A percentile compares a stretch with the other conserved stretches of the same genome.
phyloP scores from a whole-genome alignment of 2,329 filamentous ascomycete genomes.

The Paraphaeosphaeria minitans region DNA sequence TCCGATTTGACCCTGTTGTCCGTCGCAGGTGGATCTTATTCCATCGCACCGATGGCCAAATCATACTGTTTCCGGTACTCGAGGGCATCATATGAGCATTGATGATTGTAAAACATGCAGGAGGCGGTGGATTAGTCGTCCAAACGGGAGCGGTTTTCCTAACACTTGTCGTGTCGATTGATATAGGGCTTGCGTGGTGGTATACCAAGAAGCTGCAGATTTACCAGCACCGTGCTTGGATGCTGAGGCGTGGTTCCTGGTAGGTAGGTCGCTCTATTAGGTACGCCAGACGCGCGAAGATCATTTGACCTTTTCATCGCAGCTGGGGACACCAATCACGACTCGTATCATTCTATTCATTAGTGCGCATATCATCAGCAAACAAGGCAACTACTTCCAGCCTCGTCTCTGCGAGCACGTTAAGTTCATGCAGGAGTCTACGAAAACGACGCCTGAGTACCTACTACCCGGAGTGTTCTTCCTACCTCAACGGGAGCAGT shows the following conservation, averaged over 20 bases:
- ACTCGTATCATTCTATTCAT: conserved; percentile 56
- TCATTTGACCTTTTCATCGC: not conserved
- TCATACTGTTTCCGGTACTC: conserved; percentile 56
- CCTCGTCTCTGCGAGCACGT: conserved; percentile 58
- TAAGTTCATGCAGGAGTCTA: conserved; percentile 40
- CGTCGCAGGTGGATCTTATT: conserved; percentile 56
- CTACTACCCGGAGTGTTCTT: conserved; percentile 55
- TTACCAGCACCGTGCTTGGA: conserved; percentile 40
- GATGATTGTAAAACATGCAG: conserved; percentile 58
- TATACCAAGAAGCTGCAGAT: conserved; percentile 67
- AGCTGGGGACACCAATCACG: conserved; percentile 60
- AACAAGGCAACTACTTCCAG: conserved; percentile 41
- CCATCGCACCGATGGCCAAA: conserved; percentile 66
- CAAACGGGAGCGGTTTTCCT: conserved; percentile 55
- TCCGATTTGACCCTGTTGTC: conserved; percentile 52
- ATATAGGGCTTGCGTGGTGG: conserved; percentile 56
- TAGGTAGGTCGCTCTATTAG: no score
- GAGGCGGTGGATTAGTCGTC: conserved; percentile 60
- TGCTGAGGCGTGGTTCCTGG: conserved; percentile 39
- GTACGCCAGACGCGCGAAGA: no score
- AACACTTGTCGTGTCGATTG: conserved; percentile 52
- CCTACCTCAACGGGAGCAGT: conserved; percentile 46
- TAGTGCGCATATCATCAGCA: conserved; percentile 48
- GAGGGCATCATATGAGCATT: conserved; percentile 56
- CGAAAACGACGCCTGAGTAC: conserved; percentile 11